Evolutionary conservation across 192 early-diverging fungal species (phyloP).

Genomic region (Rhizophagus clarus): DNA sequence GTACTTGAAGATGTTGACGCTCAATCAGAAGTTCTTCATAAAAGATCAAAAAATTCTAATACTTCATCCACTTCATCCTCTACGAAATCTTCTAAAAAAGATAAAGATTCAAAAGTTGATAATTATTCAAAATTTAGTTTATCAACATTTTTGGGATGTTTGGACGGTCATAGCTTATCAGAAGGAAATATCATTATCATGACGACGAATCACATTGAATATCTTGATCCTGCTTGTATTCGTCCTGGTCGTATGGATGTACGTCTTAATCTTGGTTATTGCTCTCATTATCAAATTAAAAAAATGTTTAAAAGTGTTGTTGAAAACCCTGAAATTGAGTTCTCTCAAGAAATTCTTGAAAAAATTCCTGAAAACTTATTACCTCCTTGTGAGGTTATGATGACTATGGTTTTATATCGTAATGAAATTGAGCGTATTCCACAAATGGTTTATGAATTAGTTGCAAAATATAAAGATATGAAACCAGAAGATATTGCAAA

Average conservation of each 20-base stretch:
- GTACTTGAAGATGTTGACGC: slow-evolving; percentile 9
- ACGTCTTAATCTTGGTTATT: slow-evolving; percentile 58
- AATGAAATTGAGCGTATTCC: slow-evolving; percentile 32
- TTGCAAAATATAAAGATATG: slow-evolving; percentile 6
- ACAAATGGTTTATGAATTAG: slow-evolving; percentile 33
- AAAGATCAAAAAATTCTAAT: too few relatives aligned
- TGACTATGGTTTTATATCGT: slow-evolving; percentile 58
- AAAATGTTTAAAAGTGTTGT: slow-evolving; percentile 53
- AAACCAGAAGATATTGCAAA: slow-evolving; percentile 3
- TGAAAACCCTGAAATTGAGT: slow-evolving; percentile 27
- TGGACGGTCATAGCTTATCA: too few relatives aligned
- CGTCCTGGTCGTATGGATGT: slow-evolving; percentile 66
- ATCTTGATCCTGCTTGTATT: slow-evolving; percentile 21
- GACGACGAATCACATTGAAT: too few relatives aligned
- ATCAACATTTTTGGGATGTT: too few relatives aligned
- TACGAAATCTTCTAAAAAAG: too few relatives aligned
- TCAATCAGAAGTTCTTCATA: too few relatives aligned
- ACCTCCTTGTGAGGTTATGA: slow-evolving; percentile 65
- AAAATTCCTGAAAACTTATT: slow-evolving; percentile 50
- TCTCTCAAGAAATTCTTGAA: slow-evolving; percentile 30
- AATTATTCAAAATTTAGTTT: too few relatives aligned
- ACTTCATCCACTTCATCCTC: too few relatives aligned
- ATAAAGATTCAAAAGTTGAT: too few relatives aligned
- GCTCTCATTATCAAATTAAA: slow-evolving; percentile 59
- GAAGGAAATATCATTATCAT: too few relatives aligned